phyloP scores from a whole-genome alignment of 345 rosid genomes.

The Salix arbutifolia region DNA sequence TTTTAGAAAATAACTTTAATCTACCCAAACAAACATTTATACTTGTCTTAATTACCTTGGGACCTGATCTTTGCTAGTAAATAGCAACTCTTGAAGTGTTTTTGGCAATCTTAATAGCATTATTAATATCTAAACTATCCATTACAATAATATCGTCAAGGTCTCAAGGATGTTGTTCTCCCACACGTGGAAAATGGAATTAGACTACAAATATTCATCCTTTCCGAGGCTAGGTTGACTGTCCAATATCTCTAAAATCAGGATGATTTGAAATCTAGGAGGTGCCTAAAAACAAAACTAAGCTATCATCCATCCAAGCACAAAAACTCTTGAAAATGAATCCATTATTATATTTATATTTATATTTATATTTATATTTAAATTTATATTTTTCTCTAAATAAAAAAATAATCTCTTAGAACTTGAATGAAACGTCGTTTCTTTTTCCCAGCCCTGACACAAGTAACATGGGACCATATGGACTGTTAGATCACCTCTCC shows the following conservation, averaged over 20 bases:
- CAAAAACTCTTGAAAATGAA: not conserved
- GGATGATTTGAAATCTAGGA: not conserved
- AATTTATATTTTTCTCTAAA: no score
- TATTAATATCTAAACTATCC: no score
- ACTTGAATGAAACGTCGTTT: not conserved
- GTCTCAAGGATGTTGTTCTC: not conserved
- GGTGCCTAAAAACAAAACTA: not conserved
- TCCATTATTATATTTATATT: no score
- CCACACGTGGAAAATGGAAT: not conserved
- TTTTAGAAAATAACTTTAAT: no score
- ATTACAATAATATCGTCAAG: not conserved
- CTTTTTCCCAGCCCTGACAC: slow-evolving; percentile 17
- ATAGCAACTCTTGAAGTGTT: no score
- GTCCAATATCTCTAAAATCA: not conserved
- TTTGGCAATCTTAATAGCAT: no score
- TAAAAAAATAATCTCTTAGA: not conserved
- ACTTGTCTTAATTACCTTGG: no score
- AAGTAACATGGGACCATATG: slow-evolving; percentile 28
- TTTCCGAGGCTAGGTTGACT: not conserved
- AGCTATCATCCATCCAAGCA: not conserved
- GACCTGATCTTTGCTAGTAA: no score
- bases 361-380: no score
- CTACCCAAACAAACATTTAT: no score
- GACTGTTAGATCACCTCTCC: not conserved
- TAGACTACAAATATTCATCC: not conserved